These are phyloP conservation scores for Podaxis sp. DNA, from an alignment of 768 basidiomycete genomes.

Conservation along the genomic window DNA sequence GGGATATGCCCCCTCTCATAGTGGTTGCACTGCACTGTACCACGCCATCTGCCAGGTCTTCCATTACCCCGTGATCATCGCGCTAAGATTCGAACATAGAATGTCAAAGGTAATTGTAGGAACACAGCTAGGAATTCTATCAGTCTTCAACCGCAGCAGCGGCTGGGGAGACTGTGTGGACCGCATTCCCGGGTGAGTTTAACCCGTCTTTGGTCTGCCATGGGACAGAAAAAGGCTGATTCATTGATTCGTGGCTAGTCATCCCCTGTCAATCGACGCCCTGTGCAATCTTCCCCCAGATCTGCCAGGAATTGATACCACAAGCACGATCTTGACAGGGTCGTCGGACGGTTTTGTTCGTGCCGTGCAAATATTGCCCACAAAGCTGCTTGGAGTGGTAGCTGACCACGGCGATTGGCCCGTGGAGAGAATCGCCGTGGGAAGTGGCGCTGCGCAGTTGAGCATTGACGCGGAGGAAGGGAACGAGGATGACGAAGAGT, in stretches of 20 bases:
- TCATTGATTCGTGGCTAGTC: constrained; percentile 40
- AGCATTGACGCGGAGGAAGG: constrained; percentile 20
- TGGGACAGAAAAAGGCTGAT: constrained; percentile 5
- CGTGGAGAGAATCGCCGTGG: constrained; percentile 78
- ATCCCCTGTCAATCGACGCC: constrained; percentile 88
- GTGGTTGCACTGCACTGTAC: neutral
- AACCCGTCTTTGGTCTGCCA: neutral
- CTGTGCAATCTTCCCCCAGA: constrained; percentile 67
- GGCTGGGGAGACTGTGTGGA: constrained; percentile 95
- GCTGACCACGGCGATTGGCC: constrained; percentile 92
- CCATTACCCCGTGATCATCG: neutral
- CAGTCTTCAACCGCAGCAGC: constrained; percentile 81
- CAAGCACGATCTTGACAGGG: constrained; percentile 77
- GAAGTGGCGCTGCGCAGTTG: constrained; percentile 31
- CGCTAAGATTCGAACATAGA: constrained; percentile 30
- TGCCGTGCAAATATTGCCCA: constrained; percentile 83
- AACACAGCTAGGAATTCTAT: constrained; percentile 84
- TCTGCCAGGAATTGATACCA: constrained; percentile 56
- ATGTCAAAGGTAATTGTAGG: constrained; percentile 84
- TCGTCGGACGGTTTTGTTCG: constrained; percentile 90
- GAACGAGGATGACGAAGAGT: constrained; percentile 17
- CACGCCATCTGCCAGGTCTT: neutral
- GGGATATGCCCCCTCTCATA: neutral
- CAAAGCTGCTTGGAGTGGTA: constrained; percentile 84
- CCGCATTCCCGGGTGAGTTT: constrained; percentile 73